These are phyloP conservation scores for Chamaecyparis obtusa DNA, from an alignment of 75 land plant genomes.

Conservation along the genomic window DNA sequence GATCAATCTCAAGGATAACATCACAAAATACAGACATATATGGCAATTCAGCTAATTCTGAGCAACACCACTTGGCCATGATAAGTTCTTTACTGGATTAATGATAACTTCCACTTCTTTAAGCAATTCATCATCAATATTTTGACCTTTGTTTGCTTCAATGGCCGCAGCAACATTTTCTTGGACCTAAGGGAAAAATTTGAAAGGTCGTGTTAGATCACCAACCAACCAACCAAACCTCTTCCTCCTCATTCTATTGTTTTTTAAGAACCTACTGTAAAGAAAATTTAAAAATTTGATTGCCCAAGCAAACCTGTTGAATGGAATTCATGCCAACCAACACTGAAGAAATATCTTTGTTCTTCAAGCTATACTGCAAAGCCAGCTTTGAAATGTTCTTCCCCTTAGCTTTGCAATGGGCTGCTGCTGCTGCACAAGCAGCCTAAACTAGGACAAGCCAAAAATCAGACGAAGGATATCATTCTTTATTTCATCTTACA, in stretches of 20 bases:
- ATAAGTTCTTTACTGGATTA: slow-evolving; percentile 80
- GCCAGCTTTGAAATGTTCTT: slow-evolving; percentile 84
- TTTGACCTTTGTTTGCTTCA: slow-evolving; percentile 36
- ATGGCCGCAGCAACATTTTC: slow-evolving; percentile 88
- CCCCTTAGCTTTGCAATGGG: slow-evolving; percentile 74
- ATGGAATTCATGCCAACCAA: slow-evolving; percentile 94
- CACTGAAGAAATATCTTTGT: slow-evolving; percentile 72
- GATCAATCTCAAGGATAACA: neutral
- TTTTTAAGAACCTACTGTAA: neutral
- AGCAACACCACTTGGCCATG: slow-evolving; percentile 88
- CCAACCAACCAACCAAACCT: neutral
- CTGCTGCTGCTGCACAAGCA: slow-evolving; percentile 76
- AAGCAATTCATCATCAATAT: slow-evolving; percentile 55
- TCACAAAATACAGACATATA: neutral
- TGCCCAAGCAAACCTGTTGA: slow-evolving; percentile 51
- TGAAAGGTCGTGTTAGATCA: neutral
- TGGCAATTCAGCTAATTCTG: slow-evolving; percentile 22
- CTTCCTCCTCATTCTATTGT: neutral
- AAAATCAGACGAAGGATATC: neutral
- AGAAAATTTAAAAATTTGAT: neutral
- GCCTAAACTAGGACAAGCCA: slow-evolving; percentile 32
- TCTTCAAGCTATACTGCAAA: slow-evolving; percentile 75
- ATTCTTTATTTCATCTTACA: neutral
- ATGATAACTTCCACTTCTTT: slow-evolving; percentile 71
- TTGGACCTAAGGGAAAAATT: slow-evolving; percentile 54